A percentile compares a stretch with the other conserved stretches of the same genome.
phyloP scores from a whole-genome alignment of 2,329 filamentous ascomycete genomes.

The Stemphylium lycopersici region DNA sequence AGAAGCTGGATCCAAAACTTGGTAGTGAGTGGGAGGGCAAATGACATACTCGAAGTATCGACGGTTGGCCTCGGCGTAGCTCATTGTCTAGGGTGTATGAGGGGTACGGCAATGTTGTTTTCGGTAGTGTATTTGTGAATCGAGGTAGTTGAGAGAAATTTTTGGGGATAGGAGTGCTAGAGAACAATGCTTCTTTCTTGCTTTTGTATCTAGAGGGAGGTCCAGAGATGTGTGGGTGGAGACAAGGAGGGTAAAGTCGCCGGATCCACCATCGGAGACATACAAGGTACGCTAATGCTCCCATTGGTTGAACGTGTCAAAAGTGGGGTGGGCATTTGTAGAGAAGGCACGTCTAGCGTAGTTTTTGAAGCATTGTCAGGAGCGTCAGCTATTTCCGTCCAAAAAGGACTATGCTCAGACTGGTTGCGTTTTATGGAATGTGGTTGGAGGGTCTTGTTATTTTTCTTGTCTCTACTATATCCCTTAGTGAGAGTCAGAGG shows the following conservation, averaged over 20 bases:
- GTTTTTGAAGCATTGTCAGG: too few species aligned
- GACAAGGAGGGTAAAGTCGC: conserved; percentile 18
- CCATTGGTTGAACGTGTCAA: conserved; percentile 13
- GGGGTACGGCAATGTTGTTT: neutral
- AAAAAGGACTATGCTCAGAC: neutral
- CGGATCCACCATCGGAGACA: conserved; percentile 23
- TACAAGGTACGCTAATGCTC: conserved; percentile 15
- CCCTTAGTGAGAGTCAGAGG: neutral
- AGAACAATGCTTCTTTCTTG: neutral
- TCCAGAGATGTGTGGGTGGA: neutral
- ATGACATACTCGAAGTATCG: conserved; percentile 43
- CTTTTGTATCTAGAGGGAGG: neutral
- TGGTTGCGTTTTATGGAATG: neutral
- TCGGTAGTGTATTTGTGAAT: neutral
- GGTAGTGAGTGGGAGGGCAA: neutral
- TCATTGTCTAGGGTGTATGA: conserved; percentile 22
- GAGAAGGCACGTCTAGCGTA: too few species aligned
- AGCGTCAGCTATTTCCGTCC: neutral
- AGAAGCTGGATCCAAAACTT: neutral
- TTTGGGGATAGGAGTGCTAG: neutral
- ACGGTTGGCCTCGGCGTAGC: conserved; percentile 44
- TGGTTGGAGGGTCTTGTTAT: neutral
- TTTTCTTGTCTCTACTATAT: too few species aligned
- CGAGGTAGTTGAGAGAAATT: neutral
- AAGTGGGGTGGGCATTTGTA: neutral